Evolutionary conservation across 1,284 basidiomycete genomes (phyloP).

Genomic region (Ceratobasidium sp.): DNA sequence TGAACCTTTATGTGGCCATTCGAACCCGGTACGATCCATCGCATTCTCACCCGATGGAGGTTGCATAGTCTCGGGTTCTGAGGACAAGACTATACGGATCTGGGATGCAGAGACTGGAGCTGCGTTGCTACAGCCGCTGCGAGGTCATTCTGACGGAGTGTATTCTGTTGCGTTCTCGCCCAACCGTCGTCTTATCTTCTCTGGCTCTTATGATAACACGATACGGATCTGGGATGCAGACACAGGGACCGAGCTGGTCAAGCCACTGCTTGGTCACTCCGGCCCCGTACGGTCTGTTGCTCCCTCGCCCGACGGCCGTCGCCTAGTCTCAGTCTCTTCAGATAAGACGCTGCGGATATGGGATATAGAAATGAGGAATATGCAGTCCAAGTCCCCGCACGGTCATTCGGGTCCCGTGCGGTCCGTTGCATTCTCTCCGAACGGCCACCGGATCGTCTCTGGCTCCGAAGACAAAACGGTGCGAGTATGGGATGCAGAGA

Average conservation of each 20-base stretch:
- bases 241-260: no score
- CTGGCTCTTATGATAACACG: slow-evolving; percentile 17
- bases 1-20: no score
- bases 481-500: no score
- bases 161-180: no score
- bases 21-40: slow-evolving; percentile 12
- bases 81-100: slow-evolving; percentile 17
- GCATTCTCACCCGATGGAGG: no score
- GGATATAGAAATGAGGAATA: no score
- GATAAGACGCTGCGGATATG: slow-evolving; percentile 17
- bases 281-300: slow-evolving; percentile 2
- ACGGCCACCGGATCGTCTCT: background rate
- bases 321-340: background rate
- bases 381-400: no score
- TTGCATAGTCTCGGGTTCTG: background rate
- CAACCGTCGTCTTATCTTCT: slow-evolving; percentile 16
- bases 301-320: background rate
- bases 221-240: slow-evolving; percentile 41
- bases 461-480: no score
- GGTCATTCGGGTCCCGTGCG: no score
- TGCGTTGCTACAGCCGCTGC: no score
- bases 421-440: background rate
- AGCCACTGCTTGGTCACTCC: slow-evolving; percentile 41
- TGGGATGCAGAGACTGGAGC: no score
- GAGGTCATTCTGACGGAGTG: no score